Percentiles rank a stretch among this genome's conserved stretches.
These are phyloP conservation scores for Dichotomopilus funicola DNA, from an alignment of 2,329 filamentous ascomycete genomes.

Conservation along the genomic window DNA sequence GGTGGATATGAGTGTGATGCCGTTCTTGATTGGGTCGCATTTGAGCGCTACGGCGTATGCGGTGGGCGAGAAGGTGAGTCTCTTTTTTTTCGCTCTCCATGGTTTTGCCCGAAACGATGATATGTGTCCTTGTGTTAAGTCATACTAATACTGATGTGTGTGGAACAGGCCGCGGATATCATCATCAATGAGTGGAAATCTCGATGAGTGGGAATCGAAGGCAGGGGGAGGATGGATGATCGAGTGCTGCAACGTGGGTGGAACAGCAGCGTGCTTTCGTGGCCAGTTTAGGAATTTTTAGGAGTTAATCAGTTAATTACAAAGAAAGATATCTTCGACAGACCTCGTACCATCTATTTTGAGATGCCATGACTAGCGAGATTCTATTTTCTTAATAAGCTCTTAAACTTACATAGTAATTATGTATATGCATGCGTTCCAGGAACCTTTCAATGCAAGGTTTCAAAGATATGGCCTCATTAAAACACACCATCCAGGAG, in stretches of 20 bases:
- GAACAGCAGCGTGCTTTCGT: no score
- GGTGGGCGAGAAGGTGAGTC: constrained; percentile 19
- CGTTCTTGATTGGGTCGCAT: constrained; percentile 16
- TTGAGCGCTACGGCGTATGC: constrained; percentile 21
- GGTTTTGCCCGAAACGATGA: background rate
- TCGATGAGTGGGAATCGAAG: background rate
- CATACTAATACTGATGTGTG: background rate
- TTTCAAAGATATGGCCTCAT: no score
- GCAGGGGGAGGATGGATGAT: background rate
- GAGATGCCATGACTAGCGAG: no score
- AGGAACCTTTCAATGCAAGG: no score
- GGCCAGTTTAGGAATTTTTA: no score
- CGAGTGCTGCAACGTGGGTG: background rate
- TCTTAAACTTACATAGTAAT: no score
- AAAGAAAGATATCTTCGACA: no score
- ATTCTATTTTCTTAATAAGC: no score
- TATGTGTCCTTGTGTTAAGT: background rate
- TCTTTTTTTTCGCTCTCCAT: background rate
- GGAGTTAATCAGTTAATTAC: no score
- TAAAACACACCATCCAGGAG: no score
- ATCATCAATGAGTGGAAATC: constrained; percentile 12
- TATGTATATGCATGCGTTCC: no score
- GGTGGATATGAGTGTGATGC: constrained; percentile 20
- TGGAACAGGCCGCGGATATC: constrained; percentile 14
- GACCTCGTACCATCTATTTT: no score